Percentiles rank a stretch among this genome's conserved stretches.
phyloP scores from a whole-genome alignment of 805 yeast species.

The Candida schatavii region DNA sequence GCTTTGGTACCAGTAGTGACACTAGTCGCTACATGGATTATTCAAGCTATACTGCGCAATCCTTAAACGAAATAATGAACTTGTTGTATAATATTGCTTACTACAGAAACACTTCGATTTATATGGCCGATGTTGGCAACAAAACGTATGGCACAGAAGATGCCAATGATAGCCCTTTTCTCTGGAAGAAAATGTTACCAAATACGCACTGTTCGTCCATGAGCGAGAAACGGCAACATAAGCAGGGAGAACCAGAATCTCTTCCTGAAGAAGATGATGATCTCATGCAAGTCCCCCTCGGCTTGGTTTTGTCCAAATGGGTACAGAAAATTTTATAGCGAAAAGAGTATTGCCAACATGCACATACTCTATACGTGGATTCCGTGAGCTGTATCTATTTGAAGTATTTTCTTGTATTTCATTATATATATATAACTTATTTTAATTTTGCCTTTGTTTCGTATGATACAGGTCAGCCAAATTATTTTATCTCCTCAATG shows the following conservation, averaged over 20 bases:
- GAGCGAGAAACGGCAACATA: too few species aligned
- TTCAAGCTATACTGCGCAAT: slow-evolving; percentile 7
- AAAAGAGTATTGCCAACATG: too few species aligned
- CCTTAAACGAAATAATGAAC: slow-evolving; percentile 9
- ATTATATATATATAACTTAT: background rate
- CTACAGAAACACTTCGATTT: slow-evolving; percentile 4
- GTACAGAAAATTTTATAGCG: slow-evolving; percentile 1
- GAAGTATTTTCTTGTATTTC: background rate
- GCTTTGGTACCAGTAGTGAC: background rate
- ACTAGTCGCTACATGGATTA: slow-evolving; percentile 1
- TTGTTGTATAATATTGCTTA: slow-evolving; percentile 8
- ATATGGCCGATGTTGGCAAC: slow-evolving; percentile 1
- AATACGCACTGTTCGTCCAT: too few species aligned
- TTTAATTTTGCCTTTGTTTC: background rate
- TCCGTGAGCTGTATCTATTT: too few species aligned
- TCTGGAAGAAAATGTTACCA: slow-evolving; percentile 1
- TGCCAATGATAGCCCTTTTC: background rate
- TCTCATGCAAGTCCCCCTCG: slow-evolving; percentile 5
- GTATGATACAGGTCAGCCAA: background rate
- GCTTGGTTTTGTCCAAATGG: slow-evolving; percentile 15
- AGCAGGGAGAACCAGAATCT: too few species aligned
- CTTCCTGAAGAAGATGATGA: background rate
- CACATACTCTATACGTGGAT: too few species aligned
- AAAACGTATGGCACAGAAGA: background rate
- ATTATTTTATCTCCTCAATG: slow-evolving; percentile 13